Evolutionary conservation across 805 yeast species (phyloP), one percentile per base, ranked within the genome.

Genomic region (Metschnikowia colocasiae): DNA sequence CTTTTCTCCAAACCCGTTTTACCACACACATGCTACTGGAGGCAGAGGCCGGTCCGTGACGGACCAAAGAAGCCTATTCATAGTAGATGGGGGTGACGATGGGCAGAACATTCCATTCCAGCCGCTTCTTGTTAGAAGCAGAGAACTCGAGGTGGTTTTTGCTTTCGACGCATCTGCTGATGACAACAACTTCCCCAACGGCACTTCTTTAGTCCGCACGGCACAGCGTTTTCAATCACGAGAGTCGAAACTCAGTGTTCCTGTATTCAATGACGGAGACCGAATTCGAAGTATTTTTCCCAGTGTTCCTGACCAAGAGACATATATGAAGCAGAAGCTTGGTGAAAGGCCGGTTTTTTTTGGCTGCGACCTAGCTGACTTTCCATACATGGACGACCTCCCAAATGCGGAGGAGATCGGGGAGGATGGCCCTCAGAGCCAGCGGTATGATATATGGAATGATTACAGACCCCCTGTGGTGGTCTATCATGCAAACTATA

Each of bases 1-100:
- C 2, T 74, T 69, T 49, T 73, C 81, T 1, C 87, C 87, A 1
- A 83, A 82, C 49, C 87, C 89, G 2, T 83, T 83, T 57, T 74
- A 66, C 50, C 45, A 42, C 13, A 19, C 42, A 2, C 15, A 9
- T 13, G 19, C 58, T 19, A 19, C 13, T 9, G 34, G 9, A 19
- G 29, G 26, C 16, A 33, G 45, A 26, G 53, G 48, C 56, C 44
- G 65, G 60, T 8, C 58, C 55, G 33, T 49, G 33, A 10, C 53
- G 7, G 10, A 43, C 26, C 26, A 46, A 55, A 32, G 56, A 58
- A n/a, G 58, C 59, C 30, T 71, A 26, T 68, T 64, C 45, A 50
- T 71, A 18, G 73, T 63, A 1, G 80, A 76, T 56, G 80, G 80
- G 1, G 80, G 80, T 3, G 77, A 73, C 43, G 76, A 73, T 52